Evolutionary conservation across 1,284 basidiomycete genomes (phyloP).

Genomic region (Trichosporon coremiiforme): DNA sequence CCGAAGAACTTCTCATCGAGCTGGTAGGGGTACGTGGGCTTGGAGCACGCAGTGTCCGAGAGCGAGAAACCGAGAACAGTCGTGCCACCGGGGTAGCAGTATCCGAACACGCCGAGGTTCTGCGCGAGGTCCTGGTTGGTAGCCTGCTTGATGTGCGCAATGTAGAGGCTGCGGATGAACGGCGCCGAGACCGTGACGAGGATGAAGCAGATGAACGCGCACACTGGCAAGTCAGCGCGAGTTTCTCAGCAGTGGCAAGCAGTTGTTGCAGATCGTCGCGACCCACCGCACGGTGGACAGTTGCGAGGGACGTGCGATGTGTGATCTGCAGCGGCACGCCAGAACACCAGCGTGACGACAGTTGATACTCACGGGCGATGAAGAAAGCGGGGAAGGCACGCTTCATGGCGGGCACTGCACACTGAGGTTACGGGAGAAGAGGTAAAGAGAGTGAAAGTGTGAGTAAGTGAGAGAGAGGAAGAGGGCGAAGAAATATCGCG

Average conservation of each 20-base stretch:
- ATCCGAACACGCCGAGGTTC: conserved; percentile 25
- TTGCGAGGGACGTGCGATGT: not conserved
- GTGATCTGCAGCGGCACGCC: not conserved
- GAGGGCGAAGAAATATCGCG: not conserved
- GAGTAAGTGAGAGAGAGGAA: conserved; percentile 5
- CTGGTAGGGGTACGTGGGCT: conserved; percentile 19
- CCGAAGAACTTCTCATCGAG: conserved; percentile 23
- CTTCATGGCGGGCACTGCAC: conserved; percentile 22
- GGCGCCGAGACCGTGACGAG: conserved; percentile 24
- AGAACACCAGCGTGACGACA: not conserved
- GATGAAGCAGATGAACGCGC: conserved; percentile 23
- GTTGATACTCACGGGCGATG: conserved; percentile 20
- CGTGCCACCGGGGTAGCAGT: conserved; percentile 23
- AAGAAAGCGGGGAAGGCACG: conserved; percentile 24
- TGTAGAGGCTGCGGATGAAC: conserved; percentile 23
- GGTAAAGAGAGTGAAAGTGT: not conserved
- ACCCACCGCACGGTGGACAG: not conserved
- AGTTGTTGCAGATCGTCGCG: not conserved
- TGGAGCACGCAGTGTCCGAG: conserved; percentile 22
- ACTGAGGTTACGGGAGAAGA: not conserved
- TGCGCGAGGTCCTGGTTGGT: conserved; percentile 7
- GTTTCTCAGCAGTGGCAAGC: not conserved
- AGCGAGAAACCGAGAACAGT: conserved; percentile 21
- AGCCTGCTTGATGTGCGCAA: conserved; percentile 1
- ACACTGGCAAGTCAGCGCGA: conserved; percentile 17